Evolutionary conservation across 768 basidiomycete genomes (phyloP).

Genomic region (Pulveroboletus ravenelii): DNA sequence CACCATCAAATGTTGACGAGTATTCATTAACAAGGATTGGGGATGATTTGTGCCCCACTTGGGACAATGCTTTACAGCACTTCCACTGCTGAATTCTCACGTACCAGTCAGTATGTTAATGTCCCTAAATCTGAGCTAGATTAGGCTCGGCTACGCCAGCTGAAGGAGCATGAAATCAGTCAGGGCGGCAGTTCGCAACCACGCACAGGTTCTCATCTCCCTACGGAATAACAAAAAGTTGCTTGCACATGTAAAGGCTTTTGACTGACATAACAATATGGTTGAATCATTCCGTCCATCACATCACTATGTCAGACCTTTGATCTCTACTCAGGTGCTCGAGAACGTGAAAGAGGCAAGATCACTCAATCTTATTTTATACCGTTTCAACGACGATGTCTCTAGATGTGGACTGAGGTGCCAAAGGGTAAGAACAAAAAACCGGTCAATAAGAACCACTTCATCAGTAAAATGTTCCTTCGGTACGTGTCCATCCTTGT

Average conservation of each 20-base stretch:
- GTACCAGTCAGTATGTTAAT: constrained; percentile 86
- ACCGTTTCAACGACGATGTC: constrained; percentile 24
- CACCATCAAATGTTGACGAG: no score
- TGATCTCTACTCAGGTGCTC: constrained; percentile 66
- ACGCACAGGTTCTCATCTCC: constrained; percentile 95
- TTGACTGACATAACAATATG: constrained; percentile 99
- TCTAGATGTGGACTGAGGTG: constrained; percentile 97
- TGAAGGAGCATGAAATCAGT: constrained; percentile 98
- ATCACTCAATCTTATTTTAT: constrained; percentile 5
- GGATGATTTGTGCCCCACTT: no score
- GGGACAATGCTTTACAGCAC: no score
- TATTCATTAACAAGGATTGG: no score
- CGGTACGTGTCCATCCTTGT: constrained; percentile 45
- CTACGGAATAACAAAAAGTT: constrained; percentile 98
- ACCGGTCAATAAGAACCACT: constrained; percentile 97
- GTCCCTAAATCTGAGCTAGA: constrained; percentile 96
- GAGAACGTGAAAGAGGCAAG: constrained; percentile 97
- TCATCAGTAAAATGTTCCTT: constrained; percentile 99
- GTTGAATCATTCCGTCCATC: constrained; percentile 40
- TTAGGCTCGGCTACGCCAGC: constrained; percentile 90
- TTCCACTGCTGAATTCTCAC: constrained; percentile 4
- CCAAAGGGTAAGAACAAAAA: constrained; percentile 99
- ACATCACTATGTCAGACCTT: constrained; percentile 1
- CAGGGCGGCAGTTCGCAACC: constrained; percentile 97
- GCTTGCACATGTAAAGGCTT: constrained; percentile 92